Evolutionary conservation across 805 yeast species (phyloP).

Genomic region (Candida berthetii): DNA sequence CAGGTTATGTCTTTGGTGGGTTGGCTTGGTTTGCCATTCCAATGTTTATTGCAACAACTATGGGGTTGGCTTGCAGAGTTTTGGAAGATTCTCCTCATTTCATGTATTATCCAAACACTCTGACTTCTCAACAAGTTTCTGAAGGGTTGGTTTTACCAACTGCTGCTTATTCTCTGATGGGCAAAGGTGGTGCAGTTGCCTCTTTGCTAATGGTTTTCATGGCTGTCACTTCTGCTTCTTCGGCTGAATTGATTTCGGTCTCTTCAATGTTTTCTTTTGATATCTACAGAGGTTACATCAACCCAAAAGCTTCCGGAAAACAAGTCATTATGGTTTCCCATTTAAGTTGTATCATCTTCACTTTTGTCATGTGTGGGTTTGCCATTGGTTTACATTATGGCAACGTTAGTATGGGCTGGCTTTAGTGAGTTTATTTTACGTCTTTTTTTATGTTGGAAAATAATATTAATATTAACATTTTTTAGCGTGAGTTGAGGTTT

Average conservation of each 20-base stretch:
- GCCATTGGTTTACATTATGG: slow-evolving; percentile 80
- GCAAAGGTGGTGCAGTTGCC: slow-evolving; percentile 85
- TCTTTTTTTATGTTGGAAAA: too few species aligned
- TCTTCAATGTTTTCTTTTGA: slow-evolving; percentile 85
- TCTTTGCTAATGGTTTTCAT: slow-evolving; percentile 74
- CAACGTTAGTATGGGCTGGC: slow-evolving; percentile 76
- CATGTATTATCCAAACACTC: slow-evolving; percentile 71
- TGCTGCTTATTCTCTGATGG: slow-evolving; percentile 77
- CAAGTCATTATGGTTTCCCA: slow-evolving; percentile 67
- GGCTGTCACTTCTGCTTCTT: slow-evolving; percentile 92
- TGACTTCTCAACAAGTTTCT: slow-evolving; percentile 62
- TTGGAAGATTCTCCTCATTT: slow-evolving; percentile 63
- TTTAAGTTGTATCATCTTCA: slow-evolving; percentile 52
- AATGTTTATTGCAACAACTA: slow-evolving; percentile 70
- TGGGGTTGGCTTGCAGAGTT: slow-evolving; percentile 82
- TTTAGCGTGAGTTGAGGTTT: too few species aligned
- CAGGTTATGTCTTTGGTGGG: slow-evolving; percentile 87
- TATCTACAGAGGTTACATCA: slow-evolving; percentile 72
- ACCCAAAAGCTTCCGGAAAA: slow-evolving; percentile 75
- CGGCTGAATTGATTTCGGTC: slow-evolving; percentile 86
- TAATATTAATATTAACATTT: too few species aligned
- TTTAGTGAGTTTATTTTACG: too few species aligned
- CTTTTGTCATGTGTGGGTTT: slow-evolving; percentile 70
- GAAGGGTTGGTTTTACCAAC: slow-evolving; percentile 71
- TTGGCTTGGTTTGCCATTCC: slow-evolving; percentile 91